These are phyloP conservation scores for Lantana camara DNA, from an alignment of 257 asterid genomes.

Conservation along the genomic window DNA sequence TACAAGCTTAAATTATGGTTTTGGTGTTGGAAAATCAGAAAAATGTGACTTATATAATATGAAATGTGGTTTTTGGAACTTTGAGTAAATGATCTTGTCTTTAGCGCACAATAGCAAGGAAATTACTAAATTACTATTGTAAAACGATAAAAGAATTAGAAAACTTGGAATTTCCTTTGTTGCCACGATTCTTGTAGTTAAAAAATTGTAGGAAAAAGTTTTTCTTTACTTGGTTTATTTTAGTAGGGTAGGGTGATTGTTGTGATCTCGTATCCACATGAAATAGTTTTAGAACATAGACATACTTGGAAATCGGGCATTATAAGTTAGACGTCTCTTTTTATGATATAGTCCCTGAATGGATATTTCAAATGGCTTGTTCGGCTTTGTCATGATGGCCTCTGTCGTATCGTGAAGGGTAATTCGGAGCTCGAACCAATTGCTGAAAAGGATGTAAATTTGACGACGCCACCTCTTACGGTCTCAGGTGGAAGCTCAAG, in stretches of 20 bases:
- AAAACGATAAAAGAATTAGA: neutral
- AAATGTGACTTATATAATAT: too few relatives aligned
- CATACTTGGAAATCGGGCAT: slow-evolving; percentile 10
- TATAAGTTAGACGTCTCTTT: slow-evolving; percentile 32
- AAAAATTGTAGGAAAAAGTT: neutral
- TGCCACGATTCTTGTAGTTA: neutral
- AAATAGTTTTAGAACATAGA: neutral
- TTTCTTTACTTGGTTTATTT: neutral
- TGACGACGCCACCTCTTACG: slow-evolving; percentile 42
- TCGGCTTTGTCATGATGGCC: slow-evolving; percentile 58
- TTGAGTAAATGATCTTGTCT: neutral
- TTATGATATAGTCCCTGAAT: slow-evolving; percentile 45
- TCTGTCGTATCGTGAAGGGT: slow-evolving; percentile 80
- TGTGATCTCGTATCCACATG: neutral
- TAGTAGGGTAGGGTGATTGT: slow-evolving; percentile 12
- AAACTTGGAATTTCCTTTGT: neutral
- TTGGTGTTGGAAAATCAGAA: too few relatives aligned
- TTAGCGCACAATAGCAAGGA: neutral
- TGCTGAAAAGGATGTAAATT: slow-evolving; percentile 38
- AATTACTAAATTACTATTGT: neutral
- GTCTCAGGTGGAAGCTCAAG: slow-evolving; percentile 48
- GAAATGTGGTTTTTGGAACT: neutral
- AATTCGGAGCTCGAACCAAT: slow-evolving; percentile 48
- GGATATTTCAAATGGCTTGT: slow-evolving; percentile 46
- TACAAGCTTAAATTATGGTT: too few relatives aligned